These are phyloP conservation scores for Cronartium ribicola DNA, from an alignment of 1,284 basidiomycete species.

Conservation along the genomic window DNA sequence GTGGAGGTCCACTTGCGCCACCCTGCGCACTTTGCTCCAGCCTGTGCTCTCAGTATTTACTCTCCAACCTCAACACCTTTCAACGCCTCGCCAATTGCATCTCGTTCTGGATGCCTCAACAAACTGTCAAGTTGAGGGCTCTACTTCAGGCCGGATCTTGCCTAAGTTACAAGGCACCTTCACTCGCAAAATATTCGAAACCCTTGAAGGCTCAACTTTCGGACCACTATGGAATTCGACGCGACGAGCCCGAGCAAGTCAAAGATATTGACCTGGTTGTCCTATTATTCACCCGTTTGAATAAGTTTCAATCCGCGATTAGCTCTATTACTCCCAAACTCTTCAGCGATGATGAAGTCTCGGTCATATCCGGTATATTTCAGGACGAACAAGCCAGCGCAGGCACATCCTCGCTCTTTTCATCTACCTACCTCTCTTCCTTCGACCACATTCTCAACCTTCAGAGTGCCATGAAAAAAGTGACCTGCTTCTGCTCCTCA, in stretches of 20 bases:
- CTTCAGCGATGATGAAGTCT: background rate
- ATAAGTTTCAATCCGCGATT: background rate
- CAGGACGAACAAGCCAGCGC: background rate
- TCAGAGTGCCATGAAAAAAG: background rate
- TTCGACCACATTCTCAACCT: background rate
- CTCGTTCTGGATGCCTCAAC: slow-evolving; percentile 5
- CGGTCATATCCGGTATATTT: background rate
- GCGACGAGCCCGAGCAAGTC: background rate
- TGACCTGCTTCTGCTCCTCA: background rate
- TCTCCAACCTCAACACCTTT: too few relatives aligned
- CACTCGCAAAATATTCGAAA: background rate
- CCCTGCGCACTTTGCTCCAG: too few relatives aligned
- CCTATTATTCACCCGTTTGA: background rate
- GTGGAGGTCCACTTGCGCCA: too few relatives aligned
- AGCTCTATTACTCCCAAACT: background rate
- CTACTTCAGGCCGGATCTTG: background rate
- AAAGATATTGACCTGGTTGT: background rate
- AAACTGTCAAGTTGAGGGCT: background rate
- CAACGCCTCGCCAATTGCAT: too few relatives aligned
- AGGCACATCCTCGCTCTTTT: background rate
- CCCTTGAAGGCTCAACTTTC: background rate
- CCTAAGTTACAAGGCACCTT: background rate
- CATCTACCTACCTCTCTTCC: background rate
- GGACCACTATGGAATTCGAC: slow-evolving; percentile 1
- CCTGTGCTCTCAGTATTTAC: too few relatives aligned